Base-by-base conservation (phyloP, 371 early-diverging fungal species). In the Mucor racemosus region DNA sequence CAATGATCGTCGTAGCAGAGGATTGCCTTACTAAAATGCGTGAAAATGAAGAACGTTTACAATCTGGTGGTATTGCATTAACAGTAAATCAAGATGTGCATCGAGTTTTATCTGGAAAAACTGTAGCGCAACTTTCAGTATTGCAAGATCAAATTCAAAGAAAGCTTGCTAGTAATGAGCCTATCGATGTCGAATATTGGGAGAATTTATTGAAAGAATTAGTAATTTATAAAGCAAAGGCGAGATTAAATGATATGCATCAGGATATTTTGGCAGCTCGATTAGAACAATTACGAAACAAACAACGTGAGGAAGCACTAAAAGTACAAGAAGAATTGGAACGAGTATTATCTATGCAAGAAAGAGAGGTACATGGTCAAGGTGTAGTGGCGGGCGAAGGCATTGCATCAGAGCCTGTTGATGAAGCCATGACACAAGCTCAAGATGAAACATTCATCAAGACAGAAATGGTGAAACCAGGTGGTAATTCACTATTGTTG, bases 171-270 rank as follows among this genome's bases (percentile, higher is more conserved):
- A 84, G 86, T 1, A 84, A 84, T 39, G 88, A 82, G 35, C 92
- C 93, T 4, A 87, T 96, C 15, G 97, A 97, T 74, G 92, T 94
- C 1, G 98, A 97, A 50, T 98, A 95, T 73, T 98, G 98, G 98
- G 97, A 96, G 61, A 89, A 90, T 0, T 75, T 93, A 13, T 73
- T 95, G 44, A 87, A 89, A 53, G 88, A 90, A 39, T 67, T 96
- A 56, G 84, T 87, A 5, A 93, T 96, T 0, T 92, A 91, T 83
- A 94, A 91, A 74, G 92, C 96, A 11, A 92, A 92, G 69, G 90
- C 92, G 7, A 86, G 84, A 61, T 75, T 94, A 21, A 80, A 82
- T 35, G 82, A 82, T 38, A 92, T 93, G 88, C 95, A 95, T 74
- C 84, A 88, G 55, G 82, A 81, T 26, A 79, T 95, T 11, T 71